A percentile compares a stretch with the other conserved stretches of the same genome.
Evolutionary conservation across 2,329 filamentous ascomycete species (phyloP).

Genomic region (Chaetomiaceae sp.): DNA sequence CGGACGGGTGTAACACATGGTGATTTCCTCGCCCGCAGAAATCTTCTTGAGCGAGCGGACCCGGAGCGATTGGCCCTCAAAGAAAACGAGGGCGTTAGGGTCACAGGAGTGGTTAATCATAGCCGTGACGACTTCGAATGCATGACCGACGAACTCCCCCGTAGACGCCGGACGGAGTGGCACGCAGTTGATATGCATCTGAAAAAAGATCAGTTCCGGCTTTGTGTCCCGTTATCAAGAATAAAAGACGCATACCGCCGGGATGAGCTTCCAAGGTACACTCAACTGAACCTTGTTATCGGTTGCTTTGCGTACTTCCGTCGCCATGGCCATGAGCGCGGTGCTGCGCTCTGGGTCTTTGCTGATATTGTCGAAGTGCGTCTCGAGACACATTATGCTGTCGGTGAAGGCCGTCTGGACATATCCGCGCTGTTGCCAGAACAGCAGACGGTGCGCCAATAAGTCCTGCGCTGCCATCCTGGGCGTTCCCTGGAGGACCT

Average conservation of each 20-base stretch:
- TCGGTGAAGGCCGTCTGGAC: constrained; percentile 21
- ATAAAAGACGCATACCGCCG: constrained; percentile 19
- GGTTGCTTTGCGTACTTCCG: constrained; percentile 15
- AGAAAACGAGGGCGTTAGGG: constrained; percentile 33
- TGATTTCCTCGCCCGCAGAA: constrained; percentile 34
- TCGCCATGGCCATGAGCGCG: constrained; percentile 15
- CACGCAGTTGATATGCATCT: constrained; percentile 30
- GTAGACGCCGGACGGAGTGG: constrained; percentile 23
- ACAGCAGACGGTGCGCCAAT: constrained; percentile 27
- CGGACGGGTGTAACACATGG: constrained; percentile 31
- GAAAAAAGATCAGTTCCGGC: not conserved
- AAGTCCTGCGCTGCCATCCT: constrained; percentile 20
- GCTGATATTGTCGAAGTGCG: constrained; percentile 26
- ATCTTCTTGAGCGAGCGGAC: constrained; percentile 32
- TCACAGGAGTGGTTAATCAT: constrained; percentile 37
- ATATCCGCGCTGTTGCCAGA: constrained; percentile 25
- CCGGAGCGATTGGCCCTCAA: constrained; percentile 31
- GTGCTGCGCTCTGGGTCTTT: constrained; percentile 11
- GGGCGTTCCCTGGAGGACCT: constrained; percentile 22
- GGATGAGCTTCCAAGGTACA: constrained; percentile 21
- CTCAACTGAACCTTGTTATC: constrained; percentile 11
- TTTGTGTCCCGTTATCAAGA: not conserved
- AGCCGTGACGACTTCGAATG: constrained; percentile 31
- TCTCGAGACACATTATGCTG: constrained; percentile 24
- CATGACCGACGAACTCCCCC: constrained; percentile 27